Evolutionary conservation across 805 yeast genomes (phyloP), one percentile per base, ranked within the genome.

Genomic region (Brettanomyces naardenensis): DNA sequence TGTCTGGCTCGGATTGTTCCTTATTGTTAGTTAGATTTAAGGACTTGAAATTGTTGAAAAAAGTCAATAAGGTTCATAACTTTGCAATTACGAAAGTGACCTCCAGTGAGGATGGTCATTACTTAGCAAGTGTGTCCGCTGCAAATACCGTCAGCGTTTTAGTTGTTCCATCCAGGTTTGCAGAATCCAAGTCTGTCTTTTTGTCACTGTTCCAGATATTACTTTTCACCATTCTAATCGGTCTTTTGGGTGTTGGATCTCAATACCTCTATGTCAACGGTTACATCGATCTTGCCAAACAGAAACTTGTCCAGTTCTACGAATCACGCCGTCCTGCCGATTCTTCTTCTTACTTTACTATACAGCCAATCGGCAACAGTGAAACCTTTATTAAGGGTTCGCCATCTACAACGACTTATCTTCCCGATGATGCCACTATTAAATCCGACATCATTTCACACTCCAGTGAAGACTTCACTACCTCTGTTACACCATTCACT

Each of bases 41-140:
- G 2, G 74, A 69, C 43, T 70, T 88, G 42, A 66, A 69, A 31
- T 56, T 69, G 10, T 48, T 75, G 19, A 74, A 70, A 40, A 61
- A 66, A 5, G 62, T 76, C 39, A 69, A 70, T 31, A 73, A 80
- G 43, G 77, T 83, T 38, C 96, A 88, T 55, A 64, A 70, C 6
- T 84, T 84, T 56, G 87, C 94, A 19, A 78, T 87, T 37, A 87
- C 96, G 0, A 69, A 73, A 31, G 75, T 85, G 7, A 64, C 75
- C 3, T 78, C 86, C 42, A 78, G 87, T 4, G 80, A 83, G 11
- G 68, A 75, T 52, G 87, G 89, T 6, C 61, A 71, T 36, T 68
- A 68, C 39, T 59, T 86, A 35, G 90, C 86, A 3, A 72, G 86
- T 18, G 80, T 77, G 0, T 80, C 90, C 25, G 94, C 89, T 1